Evolutionary conservation across 1,139 yeast species (phyloP).

Genomic region (Saccharomyces hybrid): DNA sequence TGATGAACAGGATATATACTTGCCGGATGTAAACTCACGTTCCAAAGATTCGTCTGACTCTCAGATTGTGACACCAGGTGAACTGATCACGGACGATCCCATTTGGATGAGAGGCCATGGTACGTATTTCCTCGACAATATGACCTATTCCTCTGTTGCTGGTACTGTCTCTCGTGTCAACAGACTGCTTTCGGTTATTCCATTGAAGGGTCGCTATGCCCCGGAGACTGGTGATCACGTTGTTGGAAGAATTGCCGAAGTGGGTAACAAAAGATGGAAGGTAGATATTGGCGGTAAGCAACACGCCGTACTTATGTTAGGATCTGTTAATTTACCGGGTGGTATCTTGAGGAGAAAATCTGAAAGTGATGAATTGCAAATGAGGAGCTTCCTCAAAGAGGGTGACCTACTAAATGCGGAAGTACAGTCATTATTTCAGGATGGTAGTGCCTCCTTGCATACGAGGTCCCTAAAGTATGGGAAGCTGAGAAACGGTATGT

Average conservation of each 20-base stretch:
- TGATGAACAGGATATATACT: slow-evolving; percentile 18
- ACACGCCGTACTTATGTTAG: slow-evolving; percentile 86
- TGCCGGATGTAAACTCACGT: slow-evolving; percentile 13
- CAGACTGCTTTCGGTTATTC: slow-evolving; percentile 75
- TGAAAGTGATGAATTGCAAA: slow-evolving; percentile 91
- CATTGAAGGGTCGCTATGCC: slow-evolving; percentile 76
- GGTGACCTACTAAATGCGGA: slow-evolving; percentile 97
- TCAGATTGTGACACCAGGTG: slow-evolving; percentile 84
- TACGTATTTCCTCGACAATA: slow-evolving; percentile 62
- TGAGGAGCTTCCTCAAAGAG: slow-evolving; percentile 89
- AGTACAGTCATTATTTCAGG: slow-evolving; percentile 81
- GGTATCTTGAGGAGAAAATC: slow-evolving; percentile 91
- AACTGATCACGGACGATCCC: slow-evolving; percentile 88
- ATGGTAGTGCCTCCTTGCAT: slow-evolving; percentile 90
- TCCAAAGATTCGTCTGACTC: slow-evolving; percentile 22
- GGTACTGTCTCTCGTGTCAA: slow-evolving; percentile 85
- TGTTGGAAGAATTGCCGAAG: slow-evolving; percentile 90
- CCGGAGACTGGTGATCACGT: slow-evolving; percentile 98
- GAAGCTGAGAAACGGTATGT: slow-evolving; percentile 84
- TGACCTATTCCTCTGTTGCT: slow-evolving; percentile 85
- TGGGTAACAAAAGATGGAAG: slow-evolving; percentile 90
- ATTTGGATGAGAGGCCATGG: slow-evolving; percentile 99
- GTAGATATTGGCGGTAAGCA: slow-evolving; percentile 93
- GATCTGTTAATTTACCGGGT: slow-evolving; percentile 95
- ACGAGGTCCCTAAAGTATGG: slow-evolving; percentile 95